Evolutionary conservation across 1,284 basidiomycete genomes (phyloP), one percentile per base, ranked within the genome.

Genomic region (Amylostereum chailletii): DNA sequence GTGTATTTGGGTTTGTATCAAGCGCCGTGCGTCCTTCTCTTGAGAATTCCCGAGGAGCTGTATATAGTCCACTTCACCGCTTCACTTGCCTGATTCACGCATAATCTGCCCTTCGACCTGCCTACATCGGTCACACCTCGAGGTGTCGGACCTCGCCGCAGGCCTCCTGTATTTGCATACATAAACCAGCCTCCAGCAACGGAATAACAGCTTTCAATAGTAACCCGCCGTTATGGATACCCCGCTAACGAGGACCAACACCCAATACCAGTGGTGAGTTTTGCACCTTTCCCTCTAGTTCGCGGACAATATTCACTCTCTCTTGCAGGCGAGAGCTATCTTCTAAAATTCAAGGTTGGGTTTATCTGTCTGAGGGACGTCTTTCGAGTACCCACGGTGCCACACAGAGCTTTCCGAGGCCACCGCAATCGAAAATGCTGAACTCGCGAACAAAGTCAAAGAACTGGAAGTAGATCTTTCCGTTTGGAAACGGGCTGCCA

Each of bases 401-500:
- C 8, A 32, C 26, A 29, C 52, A 86, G 85, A 74, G 58, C 74
- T 87, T 49, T 83, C 83, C 41, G 70, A 71, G 40, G 68, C 71
- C 44, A 86, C 82, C 7, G 61, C 83, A 56, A 76, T 80, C 57
- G 76, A 77, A 49, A 84, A 86, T 58, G 58, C 68, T 33, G 77
- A 81, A 54, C 70, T 88, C 9, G 77, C 83, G 62, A 69, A 66
- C 46, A 76, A 78, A 53, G 72, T 86, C 47, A 68, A 73, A 39
- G 81, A 86, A 55, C 71, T 89, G 48, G 83, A 87, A 62, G 64
- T 79, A 37, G 84, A 88, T 64, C 66, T 86, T 30, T 67, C 71
- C 30, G 74, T 83, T 32, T 84, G 81, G 81, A 85, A 84, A 64
- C 74, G 79, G 58, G 82, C 81, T 32, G 81, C 84, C 57, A 74